These are phyloP conservation scores for Kwoniella dendrophila DNA, from an alignment of 768 basidiomycete genomes.

Conservation along the genomic window DNA sequence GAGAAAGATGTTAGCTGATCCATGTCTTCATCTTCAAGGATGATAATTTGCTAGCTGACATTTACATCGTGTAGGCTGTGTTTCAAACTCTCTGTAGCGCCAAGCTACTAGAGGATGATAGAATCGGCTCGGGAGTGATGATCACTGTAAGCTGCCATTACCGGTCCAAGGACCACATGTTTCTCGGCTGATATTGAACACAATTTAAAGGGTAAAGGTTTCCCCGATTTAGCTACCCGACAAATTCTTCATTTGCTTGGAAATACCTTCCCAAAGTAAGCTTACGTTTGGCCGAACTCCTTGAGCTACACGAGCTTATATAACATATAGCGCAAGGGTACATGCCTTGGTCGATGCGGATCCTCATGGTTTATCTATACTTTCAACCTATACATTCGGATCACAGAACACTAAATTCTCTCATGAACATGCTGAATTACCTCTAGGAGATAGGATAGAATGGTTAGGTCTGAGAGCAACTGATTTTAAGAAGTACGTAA, in stretches of 20 bases:
- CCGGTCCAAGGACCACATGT: constrained; percentile 2
- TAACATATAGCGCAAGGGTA: constrained; percentile 67
- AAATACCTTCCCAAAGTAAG: constrained; percentile 67
- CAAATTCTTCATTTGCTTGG: constrained; percentile 76
- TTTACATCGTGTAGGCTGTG: constrained; percentile 69
- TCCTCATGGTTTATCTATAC: constrained; percentile 87
- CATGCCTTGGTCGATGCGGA: constrained; percentile 84
- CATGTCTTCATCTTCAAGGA: neutral
- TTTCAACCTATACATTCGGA: constrained; percentile 82
- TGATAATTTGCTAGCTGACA: neutral
- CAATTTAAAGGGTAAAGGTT: constrained; percentile 80
- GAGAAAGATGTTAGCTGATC: constrained; percentile 79
- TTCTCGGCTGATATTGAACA: neutral
- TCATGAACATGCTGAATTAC: constrained; percentile 67
- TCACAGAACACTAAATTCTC: constrained; percentile 68
- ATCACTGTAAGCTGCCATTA: constrained; percentile 65
- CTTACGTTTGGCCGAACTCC: neutral
- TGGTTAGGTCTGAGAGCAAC: constrained; percentile 79
- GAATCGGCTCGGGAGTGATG: constrained; percentile 70
- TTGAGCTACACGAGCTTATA: neutral
- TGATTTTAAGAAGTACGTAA: constrained; percentile 67
- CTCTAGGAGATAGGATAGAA: constrained; percentile 65
- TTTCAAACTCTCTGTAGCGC: constrained; percentile 80
- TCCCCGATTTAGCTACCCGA: constrained; percentile 89
- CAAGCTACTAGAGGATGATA: constrained; percentile 60